These are phyloP conservation scores for Truncatella angustata DNA, from an alignment of 2,329 filamentous ascomycete species.

Conservation along the genomic window DNA sequence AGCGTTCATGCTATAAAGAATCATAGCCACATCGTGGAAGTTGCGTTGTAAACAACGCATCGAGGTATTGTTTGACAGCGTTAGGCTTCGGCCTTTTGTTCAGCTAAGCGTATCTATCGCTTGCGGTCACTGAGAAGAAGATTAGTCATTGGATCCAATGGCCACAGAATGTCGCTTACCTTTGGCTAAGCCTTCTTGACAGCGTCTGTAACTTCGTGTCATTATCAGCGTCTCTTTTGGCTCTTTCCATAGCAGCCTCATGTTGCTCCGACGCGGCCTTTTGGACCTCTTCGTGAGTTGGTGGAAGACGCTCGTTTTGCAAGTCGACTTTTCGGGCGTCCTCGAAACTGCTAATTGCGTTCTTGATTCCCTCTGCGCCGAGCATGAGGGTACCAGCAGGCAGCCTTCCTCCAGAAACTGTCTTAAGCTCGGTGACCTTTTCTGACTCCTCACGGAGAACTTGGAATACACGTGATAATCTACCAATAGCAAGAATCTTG, in stretches of 20 bases:
- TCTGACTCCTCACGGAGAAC: slow-evolving; percentile 97
- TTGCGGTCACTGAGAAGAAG: slow-evolving; percentile 8
- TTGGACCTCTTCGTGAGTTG: slow-evolving; percentile 88
- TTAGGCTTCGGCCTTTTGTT: too few relatives aligned
- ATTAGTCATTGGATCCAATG: neutral
- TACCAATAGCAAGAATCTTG: slow-evolving; percentile 97
- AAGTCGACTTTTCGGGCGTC: slow-evolving; percentile 95
- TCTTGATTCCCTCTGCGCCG: slow-evolving; percentile 96
- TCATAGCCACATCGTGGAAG: too few relatives aligned
- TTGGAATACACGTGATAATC: slow-evolving; percentile 96
- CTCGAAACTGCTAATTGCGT: slow-evolving; percentile 94
- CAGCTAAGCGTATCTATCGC: neutral
- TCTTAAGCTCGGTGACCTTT: slow-evolving; percentile 96
- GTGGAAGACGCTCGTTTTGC: slow-evolving; percentile 92
- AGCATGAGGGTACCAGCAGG: slow-evolving; percentile 97
- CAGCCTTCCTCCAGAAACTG: slow-evolving; percentile 85
- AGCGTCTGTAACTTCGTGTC: slow-evolving; percentile 84
- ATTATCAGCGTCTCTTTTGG: slow-evolving; percentile 85
- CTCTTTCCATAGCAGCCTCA: slow-evolving; percentile 70
- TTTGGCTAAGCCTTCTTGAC: slow-evolving; percentile 89
- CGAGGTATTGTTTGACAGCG: too few relatives aligned
- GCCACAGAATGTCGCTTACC: slow-evolving; percentile 61
- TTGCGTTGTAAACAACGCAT: neutral
- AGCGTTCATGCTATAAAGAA: too few relatives aligned
- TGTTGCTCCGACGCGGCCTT: slow-evolving; percentile 73